These are phyloP conservation scores for Histomonas meleagridis DNA, from an alignment of 208 protist species.

Conservation along the genomic window DNA sequence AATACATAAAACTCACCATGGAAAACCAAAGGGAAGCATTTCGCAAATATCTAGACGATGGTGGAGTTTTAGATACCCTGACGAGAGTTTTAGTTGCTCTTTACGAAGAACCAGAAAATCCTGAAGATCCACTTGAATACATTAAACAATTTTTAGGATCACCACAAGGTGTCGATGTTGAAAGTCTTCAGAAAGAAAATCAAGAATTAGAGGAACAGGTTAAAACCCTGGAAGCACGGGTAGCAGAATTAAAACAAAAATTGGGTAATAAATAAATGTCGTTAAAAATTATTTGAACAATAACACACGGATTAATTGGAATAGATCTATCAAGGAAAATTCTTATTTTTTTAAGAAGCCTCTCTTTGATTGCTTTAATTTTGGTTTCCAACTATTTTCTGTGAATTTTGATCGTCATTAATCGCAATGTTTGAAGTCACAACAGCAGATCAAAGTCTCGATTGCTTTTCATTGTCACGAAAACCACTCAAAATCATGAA, in stretches of 20 bases:
- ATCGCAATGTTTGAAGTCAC: background rate
- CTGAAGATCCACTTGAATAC: constrained; percentile 49
- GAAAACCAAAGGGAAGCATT: constrained; percentile 48
- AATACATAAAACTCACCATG: no score
- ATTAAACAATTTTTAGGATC: constrained; percentile 48
- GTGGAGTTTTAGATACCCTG: constrained; percentile 45
- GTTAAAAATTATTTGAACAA: no score
- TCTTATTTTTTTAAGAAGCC: no score
- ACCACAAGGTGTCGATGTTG: constrained; percentile 39
- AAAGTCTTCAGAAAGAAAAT: constrained; percentile 37
- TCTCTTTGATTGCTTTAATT: no score
- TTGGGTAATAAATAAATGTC: background rate
- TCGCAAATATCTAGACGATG: constrained; percentile 47
- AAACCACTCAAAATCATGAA: background rate
- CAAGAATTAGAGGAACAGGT: constrained; percentile 30
- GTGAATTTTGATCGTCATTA: no score
- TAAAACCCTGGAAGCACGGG: background rate
- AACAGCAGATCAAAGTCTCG: background rate
- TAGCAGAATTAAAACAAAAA: background rate
- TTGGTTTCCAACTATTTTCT: no score
- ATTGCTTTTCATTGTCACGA: background rate
- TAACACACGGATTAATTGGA: no score
- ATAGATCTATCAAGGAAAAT: no score
- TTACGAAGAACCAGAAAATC: constrained; percentile 52
- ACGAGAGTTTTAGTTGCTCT: constrained; percentile 50